Conservation (phyloP, 257 asterid genomes). For the Galeopsis tetrahit region DNA sequence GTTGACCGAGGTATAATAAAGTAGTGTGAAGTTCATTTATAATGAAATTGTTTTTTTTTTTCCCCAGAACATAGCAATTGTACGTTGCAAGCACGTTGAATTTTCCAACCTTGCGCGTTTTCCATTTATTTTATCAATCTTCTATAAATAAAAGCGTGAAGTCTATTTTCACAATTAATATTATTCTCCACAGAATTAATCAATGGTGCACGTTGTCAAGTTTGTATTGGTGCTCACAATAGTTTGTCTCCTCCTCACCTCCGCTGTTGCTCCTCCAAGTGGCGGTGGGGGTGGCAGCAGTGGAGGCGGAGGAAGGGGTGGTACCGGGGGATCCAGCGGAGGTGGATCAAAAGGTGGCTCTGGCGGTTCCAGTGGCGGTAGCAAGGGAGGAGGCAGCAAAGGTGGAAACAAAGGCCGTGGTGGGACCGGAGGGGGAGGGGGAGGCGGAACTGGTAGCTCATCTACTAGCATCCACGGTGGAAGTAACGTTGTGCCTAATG, state of each 20-base stretch:
- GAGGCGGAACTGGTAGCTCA: too few relatives aligned
- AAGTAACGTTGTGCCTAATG: too few relatives aligned
- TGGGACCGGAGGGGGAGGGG: too few relatives aligned
- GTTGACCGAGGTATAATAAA: too few relatives aligned
- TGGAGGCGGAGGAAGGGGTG: conserved; percentile 28
- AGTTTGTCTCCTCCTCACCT: conserved; percentile 48
- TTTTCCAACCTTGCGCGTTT: background rate
- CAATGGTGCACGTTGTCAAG: conserved; percentile 23
- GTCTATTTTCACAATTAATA: background rate
- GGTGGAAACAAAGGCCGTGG: too few relatives aligned
- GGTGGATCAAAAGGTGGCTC: conserved; percentile 3
- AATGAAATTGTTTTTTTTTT: too few relatives aligned
- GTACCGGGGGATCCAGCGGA: conserved; percentile 20
- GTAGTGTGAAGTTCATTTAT: too few relatives aligned
- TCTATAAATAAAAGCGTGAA: background rate
- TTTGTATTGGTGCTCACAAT: conserved; percentile 35
- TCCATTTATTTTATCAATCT: background rate
- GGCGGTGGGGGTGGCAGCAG: conserved; percentile 9
- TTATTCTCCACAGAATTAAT: too few relatives aligned
- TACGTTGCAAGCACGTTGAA: background rate
- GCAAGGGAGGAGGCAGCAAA: background rate
- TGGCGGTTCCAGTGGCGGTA: background rate
- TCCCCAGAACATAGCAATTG: too few relatives aligned
- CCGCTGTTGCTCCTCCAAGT: conserved; percentile 33
- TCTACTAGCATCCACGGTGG: too few relatives aligned